Conservation (phyloP, 768 basidiomycete genomes). For the Termitomyces sp. region DNA sequence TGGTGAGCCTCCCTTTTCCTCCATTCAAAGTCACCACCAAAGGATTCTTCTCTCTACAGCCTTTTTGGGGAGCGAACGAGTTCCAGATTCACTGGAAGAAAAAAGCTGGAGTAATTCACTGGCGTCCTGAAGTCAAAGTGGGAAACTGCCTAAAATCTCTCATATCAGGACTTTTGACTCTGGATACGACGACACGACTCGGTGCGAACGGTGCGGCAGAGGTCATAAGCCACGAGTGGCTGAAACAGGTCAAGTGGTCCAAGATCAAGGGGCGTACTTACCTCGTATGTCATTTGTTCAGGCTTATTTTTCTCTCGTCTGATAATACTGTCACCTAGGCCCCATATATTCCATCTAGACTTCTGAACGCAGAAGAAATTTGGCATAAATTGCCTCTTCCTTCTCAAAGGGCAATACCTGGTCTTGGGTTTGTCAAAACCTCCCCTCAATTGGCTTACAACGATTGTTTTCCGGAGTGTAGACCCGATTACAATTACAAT, state of each 20-base stretch:
- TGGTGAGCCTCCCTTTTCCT: constrained; percentile 24
- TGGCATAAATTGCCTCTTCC: constrained; percentile 40
- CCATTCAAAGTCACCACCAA: background rate
- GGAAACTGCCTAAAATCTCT: constrained; percentile 40
- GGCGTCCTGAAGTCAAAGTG: constrained; percentile 32
- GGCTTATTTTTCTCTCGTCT: background rate
- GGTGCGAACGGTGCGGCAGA: constrained; percentile 24
- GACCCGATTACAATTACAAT: background rate
- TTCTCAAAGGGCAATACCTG: constrained; percentile 24
- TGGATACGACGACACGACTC: no score
- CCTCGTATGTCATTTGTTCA: constrained; percentile 31
- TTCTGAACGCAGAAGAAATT: constrained; percentile 14
- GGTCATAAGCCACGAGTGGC: constrained; percentile 41
- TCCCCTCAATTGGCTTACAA: constrained; percentile 32
- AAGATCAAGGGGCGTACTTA: constrained; percentile 40
- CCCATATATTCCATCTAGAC: constrained; percentile 32
- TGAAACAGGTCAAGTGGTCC: constrained; percentile 40
- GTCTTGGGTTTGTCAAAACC: constrained; percentile 29
- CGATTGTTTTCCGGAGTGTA: constrained; percentile 25
- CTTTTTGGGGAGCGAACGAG: constrained; percentile 16
- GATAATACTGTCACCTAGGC: constrained; percentile 27
- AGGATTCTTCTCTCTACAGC: constrained; percentile 7
- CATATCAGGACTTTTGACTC: constrained; percentile 36
- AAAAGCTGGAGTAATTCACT: constrained; percentile 26
- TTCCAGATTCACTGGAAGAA: constrained; percentile 24